Evolutionary conservation across 352 stramenopile genomes (phyloP).

Genomic region (Globisporangium cederbergense): DNA sequence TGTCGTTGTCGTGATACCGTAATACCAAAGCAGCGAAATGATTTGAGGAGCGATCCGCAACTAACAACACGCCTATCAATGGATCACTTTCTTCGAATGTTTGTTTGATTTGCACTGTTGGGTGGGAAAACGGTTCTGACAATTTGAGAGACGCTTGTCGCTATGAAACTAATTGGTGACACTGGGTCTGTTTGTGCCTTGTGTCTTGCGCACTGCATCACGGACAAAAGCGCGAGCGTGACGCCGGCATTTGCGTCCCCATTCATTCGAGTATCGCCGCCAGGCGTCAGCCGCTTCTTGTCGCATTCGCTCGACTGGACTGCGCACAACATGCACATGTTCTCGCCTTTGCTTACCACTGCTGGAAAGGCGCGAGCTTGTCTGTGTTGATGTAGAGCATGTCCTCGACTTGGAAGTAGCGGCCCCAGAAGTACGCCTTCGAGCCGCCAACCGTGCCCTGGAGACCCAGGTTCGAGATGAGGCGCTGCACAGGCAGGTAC

Average conservation of each 20-base stretch:
- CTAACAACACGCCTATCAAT: too few relatives aligned
- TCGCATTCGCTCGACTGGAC: too few relatives aligned
- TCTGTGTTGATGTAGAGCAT: conserved; percentile 87
- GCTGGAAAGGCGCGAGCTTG: conserved; percentile 72
- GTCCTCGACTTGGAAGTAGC: conserved; percentile 77
- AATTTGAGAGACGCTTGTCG: too few relatives aligned
- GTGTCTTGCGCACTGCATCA: too few relatives aligned
- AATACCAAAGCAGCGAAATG: not conserved
- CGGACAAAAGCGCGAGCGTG: too few relatives aligned
- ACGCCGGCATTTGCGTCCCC: not conserved
- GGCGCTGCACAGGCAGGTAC: conserved; percentile 61
- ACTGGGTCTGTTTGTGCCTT: too few relatives aligned
- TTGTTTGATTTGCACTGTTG: too few relatives aligned
- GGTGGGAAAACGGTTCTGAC: too few relatives aligned
- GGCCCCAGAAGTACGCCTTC: conserved; percentile 88
- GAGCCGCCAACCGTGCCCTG: conserved; percentile 67
- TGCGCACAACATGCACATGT: not conserved
- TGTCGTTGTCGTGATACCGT: too few relatives aligned
- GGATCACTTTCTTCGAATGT: too few relatives aligned
- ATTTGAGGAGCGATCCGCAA: not conserved
- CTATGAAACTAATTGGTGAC: too few relatives aligned
- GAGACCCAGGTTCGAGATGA: conserved; percentile 51
- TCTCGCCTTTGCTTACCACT: conserved; percentile 46
- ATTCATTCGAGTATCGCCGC: not conserved
- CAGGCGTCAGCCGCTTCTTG: too few relatives aligned